Conservation (phyloP, 2,329 filamentous ascomycete genomes). For the Lachnellula suecica region DNA sequence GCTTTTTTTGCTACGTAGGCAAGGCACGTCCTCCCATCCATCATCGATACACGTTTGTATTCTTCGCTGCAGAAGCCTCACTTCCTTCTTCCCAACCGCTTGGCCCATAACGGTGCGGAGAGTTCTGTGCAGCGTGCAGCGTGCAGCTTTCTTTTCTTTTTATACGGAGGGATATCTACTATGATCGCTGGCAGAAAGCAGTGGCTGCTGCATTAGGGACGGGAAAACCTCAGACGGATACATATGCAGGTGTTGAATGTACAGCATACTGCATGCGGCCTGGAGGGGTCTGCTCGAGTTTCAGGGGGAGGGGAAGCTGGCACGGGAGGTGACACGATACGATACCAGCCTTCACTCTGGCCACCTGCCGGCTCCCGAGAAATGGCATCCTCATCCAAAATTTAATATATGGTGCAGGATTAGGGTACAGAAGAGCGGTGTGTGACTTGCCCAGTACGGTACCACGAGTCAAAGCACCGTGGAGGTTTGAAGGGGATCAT, state of each 20-base stretch:
- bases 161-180: not conserved
- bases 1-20: too few relatives aligned
- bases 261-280: not conserved
- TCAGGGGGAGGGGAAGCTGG: not conserved
- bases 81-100: not conserved
- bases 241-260: not conserved
- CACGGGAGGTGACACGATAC: not conserved
- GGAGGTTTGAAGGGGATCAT: not conserved
- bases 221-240: not conserved
- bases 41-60: too few relatives aligned
- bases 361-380: slow-evolving; percentile 4
- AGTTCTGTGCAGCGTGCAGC: too few relatives aligned
- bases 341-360: not conserved
- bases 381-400: not conserved
- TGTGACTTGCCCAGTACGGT: not conserved
- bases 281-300: not conserved
- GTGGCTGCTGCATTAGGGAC: too few relatives aligned
- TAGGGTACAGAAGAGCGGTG: slow-evolving; percentile 8
- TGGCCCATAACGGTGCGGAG: too few relatives aligned
- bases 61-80: not conserved
- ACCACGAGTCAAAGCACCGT: slow-evolving; percentile 2
- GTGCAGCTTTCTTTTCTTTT: not conserved
- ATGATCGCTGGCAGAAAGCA: not conserved
- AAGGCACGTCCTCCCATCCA: too few relatives aligned
- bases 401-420: not conserved